Evolutionary conservation across 345 rosid genomes (phyloP).

Genomic region (Salix viminalis): DNA sequence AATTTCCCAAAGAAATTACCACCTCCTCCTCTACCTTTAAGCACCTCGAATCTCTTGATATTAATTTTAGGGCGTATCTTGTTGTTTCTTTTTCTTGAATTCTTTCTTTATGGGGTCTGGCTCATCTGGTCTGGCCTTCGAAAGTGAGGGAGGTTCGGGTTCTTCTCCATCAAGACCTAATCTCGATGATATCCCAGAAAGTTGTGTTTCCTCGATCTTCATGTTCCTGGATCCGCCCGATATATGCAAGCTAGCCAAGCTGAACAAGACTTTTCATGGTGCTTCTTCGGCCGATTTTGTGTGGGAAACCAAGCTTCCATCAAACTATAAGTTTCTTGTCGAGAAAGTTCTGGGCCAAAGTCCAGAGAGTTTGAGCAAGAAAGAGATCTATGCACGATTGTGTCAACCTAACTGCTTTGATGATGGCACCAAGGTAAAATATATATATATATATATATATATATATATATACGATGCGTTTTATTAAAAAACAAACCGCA

Average conservation of each 20-base stretch:
- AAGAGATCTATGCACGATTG: slow-evolving; percentile 58
- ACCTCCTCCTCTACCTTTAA: slow-evolving; percentile 58
- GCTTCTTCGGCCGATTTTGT: slow-evolving; percentile 72
- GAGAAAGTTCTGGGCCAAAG: slow-evolving; percentile 37
- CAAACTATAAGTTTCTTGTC: slow-evolving; percentile 60
- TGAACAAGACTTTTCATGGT: slow-evolving; percentile 52
- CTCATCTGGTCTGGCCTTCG: slow-evolving; percentile 36
- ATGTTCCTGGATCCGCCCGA: slow-evolving; percentile 74
- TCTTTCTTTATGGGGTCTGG: slow-evolving; percentile 54
- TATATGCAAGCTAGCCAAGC: slow-evolving; percentile 63
- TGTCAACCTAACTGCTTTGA: slow-evolving; percentile 58
- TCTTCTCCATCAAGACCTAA: slow-evolving; percentile 14
- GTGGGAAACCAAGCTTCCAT: slow-evolving; percentile 82
- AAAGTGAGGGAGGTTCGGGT: slow-evolving; percentile 8
- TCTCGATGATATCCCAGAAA: slow-evolving; percentile 69
- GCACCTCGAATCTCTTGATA: neutral
- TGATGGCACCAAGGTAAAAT: slow-evolving; percentile 58
- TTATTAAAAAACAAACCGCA: neutral
- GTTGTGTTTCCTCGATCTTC: slow-evolving; percentile 55
- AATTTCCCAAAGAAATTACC: slow-evolving; percentile 29
- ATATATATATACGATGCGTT: neutral
- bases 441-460: no score
- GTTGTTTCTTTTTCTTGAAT: neutral
- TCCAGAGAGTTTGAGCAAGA: slow-evolving; percentile 37
- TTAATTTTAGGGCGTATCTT: neutral